Percentiles rank a stretch among this genome's conserved stretches.
Conservation (phyloP, 2,329 filamentous ascomycete genomes). For the Talaromyces amestolkiae region DNA sequence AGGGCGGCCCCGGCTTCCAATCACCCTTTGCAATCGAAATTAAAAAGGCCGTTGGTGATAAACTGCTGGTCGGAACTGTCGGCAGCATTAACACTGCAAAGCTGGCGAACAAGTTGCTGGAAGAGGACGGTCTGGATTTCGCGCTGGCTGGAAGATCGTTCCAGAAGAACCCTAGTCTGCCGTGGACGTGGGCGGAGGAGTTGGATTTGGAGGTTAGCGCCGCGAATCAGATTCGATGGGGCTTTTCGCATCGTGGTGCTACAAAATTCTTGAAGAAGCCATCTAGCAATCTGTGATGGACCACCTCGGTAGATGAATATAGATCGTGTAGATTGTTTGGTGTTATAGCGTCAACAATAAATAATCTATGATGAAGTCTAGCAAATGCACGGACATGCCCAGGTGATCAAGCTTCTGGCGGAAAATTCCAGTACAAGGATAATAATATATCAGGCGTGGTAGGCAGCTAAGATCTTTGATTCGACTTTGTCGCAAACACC, state of each 20-base stretch:
- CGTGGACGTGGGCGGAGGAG: constrained; percentile 55
- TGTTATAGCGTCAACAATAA: not conserved
- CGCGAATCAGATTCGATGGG: constrained; percentile 34
- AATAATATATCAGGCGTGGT: too few relatives aligned
- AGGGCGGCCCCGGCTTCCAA: constrained; percentile 65
- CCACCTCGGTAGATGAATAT: not conserved
- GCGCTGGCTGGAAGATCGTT: constrained; percentile 73
- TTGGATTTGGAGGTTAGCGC: constrained; percentile 32
- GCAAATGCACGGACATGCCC: not conserved
- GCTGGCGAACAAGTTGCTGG: constrained; percentile 62
- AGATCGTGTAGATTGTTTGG: not conserved
- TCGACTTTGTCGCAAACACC: not conserved
- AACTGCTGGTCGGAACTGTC: constrained; percentile 69
- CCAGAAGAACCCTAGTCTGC: constrained; percentile 76
- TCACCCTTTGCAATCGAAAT: constrained; percentile 68
- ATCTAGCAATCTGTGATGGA: not conserved
- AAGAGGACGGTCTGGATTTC: constrained; percentile 61
- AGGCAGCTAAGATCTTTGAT: not conserved
- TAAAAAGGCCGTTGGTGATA: constrained; percentile 70
- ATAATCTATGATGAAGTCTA: not conserved
- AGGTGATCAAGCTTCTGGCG: not conserved
- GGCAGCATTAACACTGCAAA: constrained; percentile 69
- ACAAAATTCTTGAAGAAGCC: constrained; percentile 13
- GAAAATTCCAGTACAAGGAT: not conserved
- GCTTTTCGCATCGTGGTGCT: constrained; percentile 25